Evolutionary conservation across 331 rosid species (phyloP).

Genomic region (Rosa hybrid): DNA sequence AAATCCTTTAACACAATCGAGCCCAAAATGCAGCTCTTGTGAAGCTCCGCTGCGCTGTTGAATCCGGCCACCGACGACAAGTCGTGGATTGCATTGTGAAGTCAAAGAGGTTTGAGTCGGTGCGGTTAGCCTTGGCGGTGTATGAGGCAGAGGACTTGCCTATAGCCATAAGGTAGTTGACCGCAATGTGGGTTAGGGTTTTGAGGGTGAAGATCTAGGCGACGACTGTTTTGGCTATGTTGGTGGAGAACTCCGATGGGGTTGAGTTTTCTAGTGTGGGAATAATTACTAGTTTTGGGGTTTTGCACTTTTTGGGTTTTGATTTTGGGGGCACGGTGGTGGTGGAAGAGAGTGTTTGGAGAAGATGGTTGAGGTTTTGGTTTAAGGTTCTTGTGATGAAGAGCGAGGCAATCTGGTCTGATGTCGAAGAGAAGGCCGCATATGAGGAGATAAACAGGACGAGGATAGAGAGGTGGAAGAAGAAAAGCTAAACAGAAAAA

Average conservation of each 20-base stretch:
- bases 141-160: constrained; percentile 47
- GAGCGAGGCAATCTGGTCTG: too few relatives aligned
- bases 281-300: neutral
- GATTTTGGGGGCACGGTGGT: constrained; percentile 19
- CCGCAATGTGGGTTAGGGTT: constrained; percentile 49
- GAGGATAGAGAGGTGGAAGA: too few relatives aligned
- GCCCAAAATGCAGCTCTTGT: constrained; percentile 31
- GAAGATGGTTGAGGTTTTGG: neutral
- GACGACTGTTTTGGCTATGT: constrained; percentile 51
- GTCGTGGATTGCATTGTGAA: constrained; percentile 58
- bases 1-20: constrained; percentile 53
- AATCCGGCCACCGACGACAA: constrained; percentile 45
- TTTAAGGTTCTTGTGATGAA: neutral
- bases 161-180: constrained; percentile 44
- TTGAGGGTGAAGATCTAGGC: constrained; percentile 65
- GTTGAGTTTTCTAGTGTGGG: constrained; percentile 8
- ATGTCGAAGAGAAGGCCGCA: too few relatives aligned
- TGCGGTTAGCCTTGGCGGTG: constrained; percentile 54
- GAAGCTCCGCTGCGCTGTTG: constrained; percentile 40
- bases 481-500: too few relatives aligned
- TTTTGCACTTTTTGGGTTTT: neutral
- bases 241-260: constrained; percentile 50
- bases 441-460: too few relatives aligned
- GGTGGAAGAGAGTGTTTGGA: neutral
- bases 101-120: constrained; percentile 62